Evolutionary conservation across 306 rosid species (phyloP).

Genomic region (Prunus mongolica): DNA sequence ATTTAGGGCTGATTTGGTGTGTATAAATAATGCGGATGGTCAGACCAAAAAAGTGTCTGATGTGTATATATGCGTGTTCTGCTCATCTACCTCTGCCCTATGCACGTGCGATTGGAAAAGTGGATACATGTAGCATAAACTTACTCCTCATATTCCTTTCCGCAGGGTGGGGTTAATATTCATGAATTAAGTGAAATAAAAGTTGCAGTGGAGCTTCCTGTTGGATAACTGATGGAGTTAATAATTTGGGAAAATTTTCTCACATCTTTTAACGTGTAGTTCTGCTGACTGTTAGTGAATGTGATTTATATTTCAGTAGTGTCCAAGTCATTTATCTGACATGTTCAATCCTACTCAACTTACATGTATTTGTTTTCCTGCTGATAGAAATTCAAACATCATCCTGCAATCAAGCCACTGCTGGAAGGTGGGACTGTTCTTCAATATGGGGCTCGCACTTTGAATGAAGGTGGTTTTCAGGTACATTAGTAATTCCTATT

Average conservation of each 20-base stretch:
- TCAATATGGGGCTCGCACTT: conserved; percentile 93
- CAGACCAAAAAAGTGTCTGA: background rate
- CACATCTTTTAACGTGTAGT: too few relatives aligned
- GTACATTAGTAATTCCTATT: conserved; percentile 23
- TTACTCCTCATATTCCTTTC: background rate
- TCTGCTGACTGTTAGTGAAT: background rate
- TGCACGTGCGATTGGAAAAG: background rate
- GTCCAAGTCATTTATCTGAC: background rate
- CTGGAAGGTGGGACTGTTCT: conserved; percentile 85
- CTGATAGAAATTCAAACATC: conserved; percentile 76
- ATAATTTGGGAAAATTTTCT: background rate
- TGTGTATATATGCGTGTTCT: background rate
- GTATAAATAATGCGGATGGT: background rate
- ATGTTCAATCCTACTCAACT: conserved; percentile 4
- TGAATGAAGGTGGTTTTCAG: conserved; percentile 98
- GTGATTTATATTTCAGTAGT: background rate
- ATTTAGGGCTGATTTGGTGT: background rate
- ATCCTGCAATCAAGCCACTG: conserved; percentile 73
- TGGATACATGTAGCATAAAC: background rate
- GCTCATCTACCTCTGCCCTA: background rate
- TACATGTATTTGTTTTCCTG: conserved; percentile 9
- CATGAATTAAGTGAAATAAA: background rate
- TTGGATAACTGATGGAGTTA: background rate
- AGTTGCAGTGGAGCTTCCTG: background rate
- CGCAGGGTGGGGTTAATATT: background rate